These are phyloP conservation scores for Aspergillus brasiliensis DNA, from an alignment of 2,329 filamentous ascomycete species.

Conservation along the genomic window DNA sequence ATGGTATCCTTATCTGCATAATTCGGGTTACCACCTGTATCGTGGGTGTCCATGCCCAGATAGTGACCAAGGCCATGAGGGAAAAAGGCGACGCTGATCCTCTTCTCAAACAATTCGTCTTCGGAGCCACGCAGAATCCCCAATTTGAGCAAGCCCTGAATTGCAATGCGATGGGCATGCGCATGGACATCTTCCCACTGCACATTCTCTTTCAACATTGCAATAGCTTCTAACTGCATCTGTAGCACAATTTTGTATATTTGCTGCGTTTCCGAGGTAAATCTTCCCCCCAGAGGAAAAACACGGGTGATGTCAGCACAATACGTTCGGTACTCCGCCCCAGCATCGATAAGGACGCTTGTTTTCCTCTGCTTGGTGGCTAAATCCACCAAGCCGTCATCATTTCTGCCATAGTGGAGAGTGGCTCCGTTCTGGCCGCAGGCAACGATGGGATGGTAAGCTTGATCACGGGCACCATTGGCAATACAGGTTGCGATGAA, in stretches of 20 bases:
- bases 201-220: slow-evolving; percentile 67
- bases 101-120: slow-evolving; percentile 72
- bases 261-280: slow-evolving; percentile 66
- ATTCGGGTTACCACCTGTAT: slow-evolving; percentile 77
- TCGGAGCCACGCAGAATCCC: slow-evolving; percentile 69
- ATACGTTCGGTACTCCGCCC: slow-evolving; percentile 82
- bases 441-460: slow-evolving; percentile 88
- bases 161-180: slow-evolving; percentile 71
- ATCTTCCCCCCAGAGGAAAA: slow-evolving; percentile 73
- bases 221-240: slow-evolving; percentile 79
- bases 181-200: slow-evolving; percentile 73
- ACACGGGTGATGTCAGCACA: slow-evolving; percentile 89
- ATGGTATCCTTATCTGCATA: slow-evolving; percentile 77
- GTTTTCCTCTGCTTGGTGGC: slow-evolving; percentile 54
- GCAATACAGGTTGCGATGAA: slow-evolving; percentile 74
- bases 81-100: slow-evolving; percentile 88
- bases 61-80: slow-evolving; percentile 91
- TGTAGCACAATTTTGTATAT: slow-evolving; percentile 76
- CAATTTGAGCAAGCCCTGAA: slow-evolving; percentile 68
- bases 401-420: slow-evolving; percentile 83
- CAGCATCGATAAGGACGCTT: slow-evolving; percentile 82
- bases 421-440: slow-evolving; percentile 80
- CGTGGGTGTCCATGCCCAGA: slow-evolving; percentile 89
- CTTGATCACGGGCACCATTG: slow-evolving; percentile 72
- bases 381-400: slow-evolving; percentile 65